These are phyloP conservation scores for Uronychia setigera DNA, from an alignment of 73 alveolate genomes.

Conservation along the genomic window DNA sequence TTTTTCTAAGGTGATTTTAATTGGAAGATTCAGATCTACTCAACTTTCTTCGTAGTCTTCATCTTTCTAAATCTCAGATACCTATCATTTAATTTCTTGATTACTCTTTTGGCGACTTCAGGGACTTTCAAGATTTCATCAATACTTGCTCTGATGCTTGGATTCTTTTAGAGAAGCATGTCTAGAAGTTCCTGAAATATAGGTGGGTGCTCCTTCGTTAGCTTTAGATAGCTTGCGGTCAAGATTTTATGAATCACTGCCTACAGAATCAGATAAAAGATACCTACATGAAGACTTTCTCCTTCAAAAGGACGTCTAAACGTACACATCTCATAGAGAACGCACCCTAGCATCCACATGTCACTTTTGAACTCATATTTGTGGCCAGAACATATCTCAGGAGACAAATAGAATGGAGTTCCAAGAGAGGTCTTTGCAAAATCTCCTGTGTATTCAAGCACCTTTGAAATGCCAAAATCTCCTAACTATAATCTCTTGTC, in stretches of 20 bases:
- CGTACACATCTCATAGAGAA: slow-evolving; percentile 81
- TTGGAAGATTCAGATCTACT: no score
- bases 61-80: neutral
- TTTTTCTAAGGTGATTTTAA: no score
- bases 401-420: slow-evolving; percentile 85
- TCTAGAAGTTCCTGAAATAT: slow-evolving; percentile 37
- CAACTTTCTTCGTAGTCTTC: neutral
- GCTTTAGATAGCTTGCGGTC: slow-evolving; percentile 1
- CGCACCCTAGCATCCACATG: slow-evolving; percentile 84
- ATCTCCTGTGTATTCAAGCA: slow-evolving; percentile 70
- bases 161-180: slow-evolving; percentile 43
- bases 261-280: neutral
- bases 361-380: slow-evolving; percentile 78
- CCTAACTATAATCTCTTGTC: slow-evolving; percentile 71
- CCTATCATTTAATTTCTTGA: neutral
- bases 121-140: slow-evolving; percentile 50
- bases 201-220: slow-evolving; percentile 21
- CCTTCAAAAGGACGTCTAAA: slow-evolving; percentile 82
- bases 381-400: slow-evolving; percentile 71
- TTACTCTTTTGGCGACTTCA: neutral
- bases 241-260: slow-evolving; percentile 31
- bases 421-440: slow-evolving; percentile 78
- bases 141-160: slow-evolving; percentile 37
- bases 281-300: slow-evolving; percentile 48
- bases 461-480: slow-evolving; percentile 84